These are phyloP conservation scores for Trifolium pratense DNA, from an alignment of 306 rosid species.

Conservation along the genomic window DNA sequence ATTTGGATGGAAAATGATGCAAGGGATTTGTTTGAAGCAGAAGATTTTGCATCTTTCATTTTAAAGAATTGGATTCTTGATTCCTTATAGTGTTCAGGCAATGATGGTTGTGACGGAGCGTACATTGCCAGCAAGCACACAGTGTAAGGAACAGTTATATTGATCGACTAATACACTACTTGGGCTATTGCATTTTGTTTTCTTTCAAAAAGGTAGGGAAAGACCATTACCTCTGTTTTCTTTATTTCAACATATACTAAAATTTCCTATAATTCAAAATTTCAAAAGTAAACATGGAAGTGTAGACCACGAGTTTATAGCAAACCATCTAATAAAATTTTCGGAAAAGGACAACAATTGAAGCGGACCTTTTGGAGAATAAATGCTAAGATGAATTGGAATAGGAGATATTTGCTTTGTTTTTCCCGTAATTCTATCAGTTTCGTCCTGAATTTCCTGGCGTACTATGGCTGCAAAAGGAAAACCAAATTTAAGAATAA, in stretches of 20 bases:
- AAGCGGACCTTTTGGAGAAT: constrained; percentile 84
- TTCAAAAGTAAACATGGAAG: constrained; percentile 8
- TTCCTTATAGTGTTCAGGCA: constrained; percentile 14
- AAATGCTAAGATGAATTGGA: constrained; percentile 98
- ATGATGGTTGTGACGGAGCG: too few relatives aligned
- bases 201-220: background rate
- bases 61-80: constrained; percentile 12
- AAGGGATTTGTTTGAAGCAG: constrained; percentile 6
- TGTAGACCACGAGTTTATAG: constrained; percentile 10
- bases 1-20: background rate
- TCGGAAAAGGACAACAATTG: background rate
- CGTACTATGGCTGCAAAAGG: constrained; percentile 75
- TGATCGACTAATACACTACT: background rate
- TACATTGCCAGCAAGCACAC: too few relatives aligned
- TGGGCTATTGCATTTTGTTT: constrained; percentile 22
- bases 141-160: too few relatives aligned
- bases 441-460: constrained; percentile 92
- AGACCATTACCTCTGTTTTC: constrained; percentile 14
- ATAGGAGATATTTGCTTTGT: constrained; percentile 85
- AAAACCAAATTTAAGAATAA: constrained; percentile 26
- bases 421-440: constrained; percentile 89
- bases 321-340: constrained; percentile 24
- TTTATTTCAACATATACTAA: background rate
- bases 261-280: background rate
- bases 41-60: constrained; percentile 16